Evolutionary conservation across 139 green algal genomes (phyloP).

Genomic region (Chlamydomonas sphaeroides): DNA sequence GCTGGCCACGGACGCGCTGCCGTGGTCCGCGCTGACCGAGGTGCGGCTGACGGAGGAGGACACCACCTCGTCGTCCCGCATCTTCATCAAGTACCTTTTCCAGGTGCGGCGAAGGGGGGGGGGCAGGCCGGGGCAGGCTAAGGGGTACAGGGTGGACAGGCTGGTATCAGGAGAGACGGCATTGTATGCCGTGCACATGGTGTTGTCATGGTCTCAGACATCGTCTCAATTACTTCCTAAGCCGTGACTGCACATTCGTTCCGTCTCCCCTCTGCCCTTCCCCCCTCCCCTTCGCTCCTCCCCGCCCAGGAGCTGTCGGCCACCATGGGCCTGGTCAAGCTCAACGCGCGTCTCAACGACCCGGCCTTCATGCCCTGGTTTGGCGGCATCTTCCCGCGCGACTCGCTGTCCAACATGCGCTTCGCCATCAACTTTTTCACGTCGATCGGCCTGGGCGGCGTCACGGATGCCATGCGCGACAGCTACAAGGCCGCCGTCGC

Average conservation of each 20-base stretch:
- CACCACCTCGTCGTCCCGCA: conserved; percentile 95
- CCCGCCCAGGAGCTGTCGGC: conserved; percentile 88
- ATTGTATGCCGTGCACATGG: too few relatives aligned
- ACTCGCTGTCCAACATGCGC: conserved; percentile 86
- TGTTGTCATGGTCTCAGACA: too few relatives aligned
- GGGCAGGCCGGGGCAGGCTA: too few relatives aligned
- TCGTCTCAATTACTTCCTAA: too few relatives aligned
- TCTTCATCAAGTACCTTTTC: conserved; percentile 99
- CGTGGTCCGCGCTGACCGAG: conserved; percentile 85
- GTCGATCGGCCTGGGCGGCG: conserved; percentile 95
- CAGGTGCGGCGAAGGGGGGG: conserved; percentile 61
- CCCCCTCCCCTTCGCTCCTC: background rate
- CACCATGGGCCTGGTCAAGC: conserved; percentile 86
- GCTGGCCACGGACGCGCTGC: conserved; percentile 87
- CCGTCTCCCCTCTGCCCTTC: too few relatives aligned
- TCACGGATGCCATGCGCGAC: conserved; percentile 94
- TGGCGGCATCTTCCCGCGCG: conserved; percentile 91
- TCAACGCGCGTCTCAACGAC: conserved; percentile 91
- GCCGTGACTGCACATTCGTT: too few relatives aligned
- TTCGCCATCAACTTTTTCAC: conserved; percentile 99
- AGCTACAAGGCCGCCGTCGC: conserved; percentile 66
- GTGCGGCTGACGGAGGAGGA: conserved; percentile 97
- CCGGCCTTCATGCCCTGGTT: conserved; percentile 72
- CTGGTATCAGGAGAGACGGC: too few relatives aligned
- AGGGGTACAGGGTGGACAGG: too few relatives aligned